Percentiles rank a stretch among this genome's conserved stretches.
Conservation (phyloP, 164 flowering plant species). For the Magnolia kwangsiensis region DNA sequence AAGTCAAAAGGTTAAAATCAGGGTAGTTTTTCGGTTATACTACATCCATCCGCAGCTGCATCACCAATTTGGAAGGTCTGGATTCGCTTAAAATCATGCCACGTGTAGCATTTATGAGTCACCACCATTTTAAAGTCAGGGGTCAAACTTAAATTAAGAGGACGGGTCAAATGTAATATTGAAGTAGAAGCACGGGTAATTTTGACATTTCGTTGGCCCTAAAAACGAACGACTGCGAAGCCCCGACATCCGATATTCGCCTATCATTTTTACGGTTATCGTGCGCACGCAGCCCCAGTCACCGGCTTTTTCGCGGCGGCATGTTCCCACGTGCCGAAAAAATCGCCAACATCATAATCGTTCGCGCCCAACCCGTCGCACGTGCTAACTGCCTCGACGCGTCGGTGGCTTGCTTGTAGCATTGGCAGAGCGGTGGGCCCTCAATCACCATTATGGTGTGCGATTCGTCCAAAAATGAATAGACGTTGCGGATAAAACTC, state of each 20-base stretch:
- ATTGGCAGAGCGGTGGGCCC: too few species aligned
- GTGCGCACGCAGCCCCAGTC: constrained; percentile 2
- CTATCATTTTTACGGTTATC: background rate
- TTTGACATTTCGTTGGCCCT: too few species aligned
- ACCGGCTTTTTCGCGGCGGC: background rate
- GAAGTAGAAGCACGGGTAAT: too few species aligned
- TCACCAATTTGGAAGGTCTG: too few species aligned
- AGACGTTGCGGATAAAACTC: background rate
- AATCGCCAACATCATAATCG: background rate
- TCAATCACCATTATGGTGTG: background rate
- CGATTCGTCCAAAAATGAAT: background rate
- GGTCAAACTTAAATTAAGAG: too few species aligned
- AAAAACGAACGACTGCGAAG: background rate
- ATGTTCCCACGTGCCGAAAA: constrained; percentile 5
- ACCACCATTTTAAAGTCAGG: too few species aligned
- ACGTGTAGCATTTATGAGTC: too few species aligned
- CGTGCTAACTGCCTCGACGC: background rate
- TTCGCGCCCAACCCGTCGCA: background rate
- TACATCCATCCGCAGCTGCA: too few species aligned
- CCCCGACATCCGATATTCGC: constrained; percentile 3
- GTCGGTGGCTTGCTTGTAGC: background rate
- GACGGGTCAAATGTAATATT: too few species aligned
- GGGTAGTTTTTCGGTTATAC: too few species aligned
- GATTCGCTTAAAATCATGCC: too few species aligned
- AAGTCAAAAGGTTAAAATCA: too few species aligned